phyloP scores from a whole-genome alignment of 2,329 filamentous ascomycete species.

The Didymella segeticola region DNA sequence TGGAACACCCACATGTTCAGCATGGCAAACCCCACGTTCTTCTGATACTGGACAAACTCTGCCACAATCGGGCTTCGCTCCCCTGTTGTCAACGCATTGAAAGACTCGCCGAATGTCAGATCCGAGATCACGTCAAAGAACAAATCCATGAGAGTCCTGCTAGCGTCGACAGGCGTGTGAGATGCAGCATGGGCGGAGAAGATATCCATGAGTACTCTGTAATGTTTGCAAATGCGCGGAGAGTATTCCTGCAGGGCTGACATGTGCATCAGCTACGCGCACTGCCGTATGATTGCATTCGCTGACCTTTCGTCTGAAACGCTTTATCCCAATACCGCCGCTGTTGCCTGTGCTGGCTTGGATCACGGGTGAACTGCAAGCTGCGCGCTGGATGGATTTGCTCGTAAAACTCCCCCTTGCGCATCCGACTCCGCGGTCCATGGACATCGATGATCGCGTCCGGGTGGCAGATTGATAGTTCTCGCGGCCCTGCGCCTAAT shows the following conservation, averaged over 20 bases:
- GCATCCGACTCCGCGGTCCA: conserved; percentile 23
- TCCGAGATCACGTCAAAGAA: conserved; percentile 24
- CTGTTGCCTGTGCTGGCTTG: conserved; percentile 25
- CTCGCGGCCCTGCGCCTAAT: conserved; percentile 24
- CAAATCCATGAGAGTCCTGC: conserved; percentile 17
- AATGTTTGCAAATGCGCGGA: conserved; percentile 1
- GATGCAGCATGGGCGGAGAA: background rate
- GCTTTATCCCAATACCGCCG: conserved; percentile 39
- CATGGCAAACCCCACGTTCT: conserved; percentile 12
- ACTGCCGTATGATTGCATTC: background rate
- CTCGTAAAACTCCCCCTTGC: conserved; percentile 38
- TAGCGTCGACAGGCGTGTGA: conserved; percentile 8
- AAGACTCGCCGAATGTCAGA: conserved; percentile 21
- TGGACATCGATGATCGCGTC: conserved; percentile 30
- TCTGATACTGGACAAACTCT: conserved; percentile 16
- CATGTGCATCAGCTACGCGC: background rate
- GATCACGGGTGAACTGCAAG: conserved; percentile 33
- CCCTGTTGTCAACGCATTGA: conserved; percentile 13
- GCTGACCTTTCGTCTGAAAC: conserved; percentile 30
- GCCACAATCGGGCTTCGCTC: conserved; percentile 11
- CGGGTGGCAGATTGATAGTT: conserved; percentile 30
- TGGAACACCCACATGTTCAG: conserved; percentile 21
- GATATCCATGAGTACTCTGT: background rate
- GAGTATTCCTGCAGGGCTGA: conserved; percentile 5
- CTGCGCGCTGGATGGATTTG: conserved; percentile 21